These are phyloP conservation scores for Quercus phellos DNA, from an alignment of 331 rosid species.

Conservation along the genomic window DNA sequence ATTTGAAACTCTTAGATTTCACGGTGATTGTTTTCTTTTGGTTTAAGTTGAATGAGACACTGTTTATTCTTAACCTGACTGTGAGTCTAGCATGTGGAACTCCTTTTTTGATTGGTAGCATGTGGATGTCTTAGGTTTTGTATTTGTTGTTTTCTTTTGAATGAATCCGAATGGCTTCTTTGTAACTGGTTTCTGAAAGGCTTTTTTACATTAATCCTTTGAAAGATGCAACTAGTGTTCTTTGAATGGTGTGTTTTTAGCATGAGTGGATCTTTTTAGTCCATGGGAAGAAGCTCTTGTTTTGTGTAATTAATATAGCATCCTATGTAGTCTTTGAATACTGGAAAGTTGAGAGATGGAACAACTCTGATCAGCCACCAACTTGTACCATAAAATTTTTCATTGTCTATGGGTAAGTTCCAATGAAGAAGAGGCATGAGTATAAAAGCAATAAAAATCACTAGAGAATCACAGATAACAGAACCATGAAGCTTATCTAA, in stretches of 20 bases:
- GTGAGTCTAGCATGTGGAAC: neutral
- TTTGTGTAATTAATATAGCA: neutral
- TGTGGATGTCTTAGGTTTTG: neutral
- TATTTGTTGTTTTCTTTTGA: neutral
- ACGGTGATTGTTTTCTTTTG: neutral
- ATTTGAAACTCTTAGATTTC: neutral
- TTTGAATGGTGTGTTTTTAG: neutral
- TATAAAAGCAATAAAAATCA: neutral
- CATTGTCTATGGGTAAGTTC: neutral
- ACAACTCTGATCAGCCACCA: neutral
- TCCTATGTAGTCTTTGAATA: neutral
- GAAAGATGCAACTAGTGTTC: neutral
- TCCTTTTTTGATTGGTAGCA: neutral
- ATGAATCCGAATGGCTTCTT: neutral
- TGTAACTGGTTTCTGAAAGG: neutral
- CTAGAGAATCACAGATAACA: neutral
- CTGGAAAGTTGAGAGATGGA: neutral
- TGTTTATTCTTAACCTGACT: neutral
- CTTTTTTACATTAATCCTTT: neutral
- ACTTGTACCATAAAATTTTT: neutral
- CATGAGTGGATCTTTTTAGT: neutral
- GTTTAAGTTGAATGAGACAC: neutral
- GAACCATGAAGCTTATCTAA: neutral
- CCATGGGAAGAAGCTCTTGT: neutral
- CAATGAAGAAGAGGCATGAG: neutral